Conservation (phyloP, 2,329 filamentous ascomycete genomes). For the Lachnellula occidentalis region DNA sequence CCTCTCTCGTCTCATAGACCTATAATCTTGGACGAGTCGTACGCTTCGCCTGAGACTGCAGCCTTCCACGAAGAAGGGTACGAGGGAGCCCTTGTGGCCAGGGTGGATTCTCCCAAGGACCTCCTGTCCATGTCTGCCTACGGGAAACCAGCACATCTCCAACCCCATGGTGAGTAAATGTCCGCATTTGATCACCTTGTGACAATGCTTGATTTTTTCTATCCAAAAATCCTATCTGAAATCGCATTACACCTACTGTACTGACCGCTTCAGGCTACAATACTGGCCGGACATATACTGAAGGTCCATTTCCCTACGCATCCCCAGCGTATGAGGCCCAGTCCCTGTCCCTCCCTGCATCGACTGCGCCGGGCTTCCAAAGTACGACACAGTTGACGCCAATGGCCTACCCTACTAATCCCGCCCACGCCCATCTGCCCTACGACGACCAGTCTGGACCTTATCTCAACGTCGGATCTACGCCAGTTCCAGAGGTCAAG, state of each 20-base stretch:
- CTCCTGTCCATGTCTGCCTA: constrained; percentile 74
- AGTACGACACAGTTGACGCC: constrained; percentile 26
- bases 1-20: constrained; percentile 25
- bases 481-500: constrained; percentile 57
- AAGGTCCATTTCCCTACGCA: constrained; percentile 42
- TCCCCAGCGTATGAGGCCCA: constrained; percentile 44
- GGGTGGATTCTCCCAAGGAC: constrained; percentile 28
- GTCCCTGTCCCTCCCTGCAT: constrained; percentile 43
- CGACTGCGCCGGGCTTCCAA: constrained; percentile 23
- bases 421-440: constrained; percentile 40
- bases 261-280: constrained; percentile 26
- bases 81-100: constrained; percentile 32
- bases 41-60: constrained; percentile 32
- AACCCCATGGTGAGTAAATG: constrained; percentile 71
- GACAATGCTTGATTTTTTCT: too few species aligned
- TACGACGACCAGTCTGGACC: constrained; percentile 60
- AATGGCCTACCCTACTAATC: constrained; percentile 35
- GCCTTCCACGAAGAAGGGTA: constrained; percentile 32
- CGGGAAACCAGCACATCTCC: constrained; percentile 67
- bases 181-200: neutral
- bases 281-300: constrained; percentile 27
- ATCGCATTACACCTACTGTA: constrained; percentile 6
- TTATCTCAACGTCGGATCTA: constrained; percentile 59
- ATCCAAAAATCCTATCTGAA: too few species aligned
- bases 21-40: constrained; percentile 32